A percentile compares a stretch with the other conserved stretches of the same genome.
Conservation (phyloP, 176 grass and related monocot species). For the Carex littledalei region DNA sequence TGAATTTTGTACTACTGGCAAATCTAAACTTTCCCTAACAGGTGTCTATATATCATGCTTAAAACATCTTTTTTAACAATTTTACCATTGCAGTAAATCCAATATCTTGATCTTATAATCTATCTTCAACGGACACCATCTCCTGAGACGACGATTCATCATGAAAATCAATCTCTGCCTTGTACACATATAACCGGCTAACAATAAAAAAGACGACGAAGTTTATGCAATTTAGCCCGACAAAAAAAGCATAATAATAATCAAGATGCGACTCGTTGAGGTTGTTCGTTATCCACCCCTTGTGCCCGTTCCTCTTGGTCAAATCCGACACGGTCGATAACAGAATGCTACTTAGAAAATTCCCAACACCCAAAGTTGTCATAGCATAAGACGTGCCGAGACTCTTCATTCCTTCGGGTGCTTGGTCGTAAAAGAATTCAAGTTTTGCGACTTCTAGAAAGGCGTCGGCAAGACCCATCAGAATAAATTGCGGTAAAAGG, state of each 20-base stretch:
- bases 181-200: conserved; percentile 72
- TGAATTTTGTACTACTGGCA: background rate
- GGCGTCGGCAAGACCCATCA: conserved; percentile 81
- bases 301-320: conserved; percentile 34
- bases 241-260: conserved; percentile 83
- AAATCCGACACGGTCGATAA: conserved; percentile 51
- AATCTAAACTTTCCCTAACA: background rate
- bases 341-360: conserved; percentile 76
- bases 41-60: background rate
- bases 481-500: conserved; percentile 73
- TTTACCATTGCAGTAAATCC: background rate
- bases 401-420: conserved; percentile 92
- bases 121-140: conserved; percentile 14
- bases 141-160: conserved; percentile 7
- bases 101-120: background rate
- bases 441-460: conserved; percentile 90
- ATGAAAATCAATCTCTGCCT: conserved; percentile 28
- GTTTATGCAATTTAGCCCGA: conserved; percentile 57
- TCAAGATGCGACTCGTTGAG: conserved; percentile 79
- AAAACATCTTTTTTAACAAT: background rate
- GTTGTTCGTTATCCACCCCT: conserved; percentile 80
- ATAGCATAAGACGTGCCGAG: conserved; percentile 68
- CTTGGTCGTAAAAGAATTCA: conserved; percentile 95
- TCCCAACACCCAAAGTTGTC: conserved; percentile 82
- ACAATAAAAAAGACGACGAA: conserved; percentile 56